Percentiles rank a stretch among this genome's conserved stretches.
phyloP scores from a whole-genome alignment of 2,329 filamentous ascomycete genomes.

The Diaporthe vexans region DNA sequence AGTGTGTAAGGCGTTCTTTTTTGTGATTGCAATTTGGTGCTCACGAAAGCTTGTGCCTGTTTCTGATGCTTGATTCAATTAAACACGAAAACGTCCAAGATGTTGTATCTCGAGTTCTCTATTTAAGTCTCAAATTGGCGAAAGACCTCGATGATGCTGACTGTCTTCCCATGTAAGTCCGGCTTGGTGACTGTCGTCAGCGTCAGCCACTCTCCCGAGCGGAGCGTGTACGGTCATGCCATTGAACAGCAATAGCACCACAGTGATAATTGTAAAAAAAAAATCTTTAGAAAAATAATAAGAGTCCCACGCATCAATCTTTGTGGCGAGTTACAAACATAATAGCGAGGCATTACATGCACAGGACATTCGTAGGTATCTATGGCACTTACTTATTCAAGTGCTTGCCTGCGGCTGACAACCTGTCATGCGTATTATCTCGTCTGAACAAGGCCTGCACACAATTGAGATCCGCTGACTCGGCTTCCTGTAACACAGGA shows the following conservation, averaged over 20 bases:
- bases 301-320: rapidly evolving
- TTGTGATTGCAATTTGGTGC: not conserved
- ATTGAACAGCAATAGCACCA: not conserved
- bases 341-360: not conserved
- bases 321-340: not conserved
- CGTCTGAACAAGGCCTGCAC: not conserved
- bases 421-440: not conserved
- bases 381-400: not conserved
- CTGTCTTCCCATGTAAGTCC: conserved; percentile 13
- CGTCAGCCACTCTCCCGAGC: conserved; percentile 17
- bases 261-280: not conserved
- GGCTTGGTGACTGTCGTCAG: conserved; percentile 6
- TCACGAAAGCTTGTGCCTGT: not conserved
- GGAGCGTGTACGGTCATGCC: not conserved
- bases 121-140: conserved; percentile 1
- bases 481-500: not conserved
- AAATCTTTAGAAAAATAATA: too few species aligned
- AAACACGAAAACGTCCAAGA: not conserved
- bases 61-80: not conserved
- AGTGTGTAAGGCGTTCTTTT: not conserved
- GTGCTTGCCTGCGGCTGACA: not conserved
- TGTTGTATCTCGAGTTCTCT: not conserved
- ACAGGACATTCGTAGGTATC: not conserved
- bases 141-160: not conserved
- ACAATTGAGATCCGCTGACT: not conserved